Evolutionary conservation across 768 basidiomycete genomes (phyloP).

Genomic region (Xerocomus spinulosus): DNA sequence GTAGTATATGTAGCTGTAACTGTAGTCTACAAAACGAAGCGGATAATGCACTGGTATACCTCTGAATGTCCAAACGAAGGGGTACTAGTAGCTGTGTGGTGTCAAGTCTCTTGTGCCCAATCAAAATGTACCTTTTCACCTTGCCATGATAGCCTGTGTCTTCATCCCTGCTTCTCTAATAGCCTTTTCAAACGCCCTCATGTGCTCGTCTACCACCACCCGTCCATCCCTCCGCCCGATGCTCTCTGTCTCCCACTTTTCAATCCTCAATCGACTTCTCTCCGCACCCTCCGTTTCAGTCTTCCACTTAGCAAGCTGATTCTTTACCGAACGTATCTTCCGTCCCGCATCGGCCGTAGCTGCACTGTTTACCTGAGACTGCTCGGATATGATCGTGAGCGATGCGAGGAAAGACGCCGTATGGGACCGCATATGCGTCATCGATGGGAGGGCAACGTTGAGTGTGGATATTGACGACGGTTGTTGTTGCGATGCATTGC

Average conservation of each 20-base stretch:
- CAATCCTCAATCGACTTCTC: slow-evolving; percentile 67
- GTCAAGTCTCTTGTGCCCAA: slow-evolving; percentile 1
- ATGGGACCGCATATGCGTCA: slow-evolving; percentile 66
- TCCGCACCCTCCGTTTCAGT: slow-evolving; percentile 85
- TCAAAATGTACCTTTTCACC: slow-evolving; percentile 30
- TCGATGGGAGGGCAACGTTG: slow-evolving; percentile 48
- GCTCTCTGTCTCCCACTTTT: slow-evolving; percentile 72
- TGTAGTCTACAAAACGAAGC: slow-evolving; percentile 22
- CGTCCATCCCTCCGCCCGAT: slow-evolving; percentile 50
- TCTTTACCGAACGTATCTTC: slow-evolving; percentile 81
- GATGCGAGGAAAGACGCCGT: slow-evolving; percentile 73
- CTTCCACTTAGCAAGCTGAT: slow-evolving; percentile 75
- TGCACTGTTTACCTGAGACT: slow-evolving; percentile 84
- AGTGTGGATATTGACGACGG: slow-evolving; percentile 30
- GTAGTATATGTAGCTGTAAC: background rate
- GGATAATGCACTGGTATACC: slow-evolving; percentile 18
- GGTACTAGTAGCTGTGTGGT: slow-evolving; percentile 8
- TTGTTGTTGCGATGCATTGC: slow-evolving; percentile 15
- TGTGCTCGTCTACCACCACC: slow-evolving; percentile 69
- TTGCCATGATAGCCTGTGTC: slow-evolving; percentile 80
- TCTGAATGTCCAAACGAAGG: background rate
- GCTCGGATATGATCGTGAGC: slow-evolving; percentile 75
- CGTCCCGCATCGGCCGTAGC: slow-evolving; percentile 82
- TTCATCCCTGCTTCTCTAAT: slow-evolving; percentile 68
- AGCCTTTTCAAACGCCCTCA: slow-evolving; percentile 69